phyloP scores from a whole-genome alignment of 768 basidiomycete genomes.

The Lactarius pseudohatsudake region DNA sequence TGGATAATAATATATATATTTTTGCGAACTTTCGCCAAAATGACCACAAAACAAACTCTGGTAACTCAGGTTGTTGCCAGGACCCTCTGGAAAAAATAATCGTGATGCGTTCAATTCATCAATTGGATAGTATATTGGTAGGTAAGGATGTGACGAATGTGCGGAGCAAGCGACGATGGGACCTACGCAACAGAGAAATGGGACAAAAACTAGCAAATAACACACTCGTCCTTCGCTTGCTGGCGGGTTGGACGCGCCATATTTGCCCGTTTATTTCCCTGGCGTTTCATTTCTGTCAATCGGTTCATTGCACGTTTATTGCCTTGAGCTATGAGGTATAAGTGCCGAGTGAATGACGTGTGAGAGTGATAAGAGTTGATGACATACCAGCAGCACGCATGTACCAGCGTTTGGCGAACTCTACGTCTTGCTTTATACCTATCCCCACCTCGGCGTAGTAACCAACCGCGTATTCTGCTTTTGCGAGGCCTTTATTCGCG shows the following conservation, averaged over 20 bases:
- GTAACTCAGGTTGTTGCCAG: too few relatives aligned
- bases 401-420: slow-evolving; percentile 97
- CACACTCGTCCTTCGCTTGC: slow-evolving; percentile 92
- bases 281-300: slow-evolving; percentile 91
- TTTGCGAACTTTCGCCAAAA: too few relatives aligned
- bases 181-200: background rate
- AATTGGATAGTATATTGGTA: slow-evolving; percentile 1
- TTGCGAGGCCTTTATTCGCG: slow-evolving; percentile 93
- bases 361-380: slow-evolving; percentile 8
- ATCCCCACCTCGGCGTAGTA: slow-evolving; percentile 99
- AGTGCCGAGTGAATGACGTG: slow-evolving; percentile 4
- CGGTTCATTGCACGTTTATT: slow-evolving; percentile 97
- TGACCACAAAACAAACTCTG: too few relatives aligned
- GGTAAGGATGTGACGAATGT: background rate
- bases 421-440: slow-evolving; percentile 93
- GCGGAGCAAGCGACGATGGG: background rate
- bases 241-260: slow-evolving; percentile 87
- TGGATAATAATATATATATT: too few relatives aligned
- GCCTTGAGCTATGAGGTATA: slow-evolving; percentile 71
- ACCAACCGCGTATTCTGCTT: slow-evolving; percentile 98
- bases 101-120: background rate
- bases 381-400: slow-evolving; percentile 92
- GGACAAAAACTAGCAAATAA: slow-evolving; percentile 49
- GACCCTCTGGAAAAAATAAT: too few relatives aligned
- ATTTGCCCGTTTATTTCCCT: slow-evolving; percentile 75